These are phyloP conservation scores for Glebionis coronaria DNA, from an alignment of 129 eudicot species.

Conservation along the genomic window DNA sequence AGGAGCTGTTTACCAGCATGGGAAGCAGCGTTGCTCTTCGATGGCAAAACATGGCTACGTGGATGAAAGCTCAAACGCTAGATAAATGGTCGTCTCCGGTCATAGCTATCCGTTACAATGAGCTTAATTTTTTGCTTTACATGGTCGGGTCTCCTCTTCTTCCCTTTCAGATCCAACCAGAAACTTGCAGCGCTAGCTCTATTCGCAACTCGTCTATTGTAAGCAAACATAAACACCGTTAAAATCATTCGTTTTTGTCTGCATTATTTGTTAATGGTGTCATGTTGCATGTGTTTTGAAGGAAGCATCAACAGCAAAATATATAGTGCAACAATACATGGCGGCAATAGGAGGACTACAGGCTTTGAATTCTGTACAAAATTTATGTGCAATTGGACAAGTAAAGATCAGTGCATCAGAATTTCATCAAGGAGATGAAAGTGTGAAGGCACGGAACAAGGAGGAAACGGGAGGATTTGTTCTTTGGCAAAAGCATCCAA, in stretches of 20 bases:
- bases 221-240: no score
- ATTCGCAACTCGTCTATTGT: constrained; percentile 14
- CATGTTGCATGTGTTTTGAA: constrained; percentile 24
- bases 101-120: constrained; percentile 68
- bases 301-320: constrained; percentile 98
- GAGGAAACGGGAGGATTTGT: constrained; percentile 83
- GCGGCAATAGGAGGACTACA: constrained; percentile 92
- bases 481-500: constrained; percentile 84
- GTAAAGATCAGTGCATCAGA: no score
- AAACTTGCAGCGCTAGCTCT: constrained; percentile 39
- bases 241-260: neutral
- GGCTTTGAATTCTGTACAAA: constrained; percentile 48
- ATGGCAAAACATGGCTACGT: constrained; percentile 89
- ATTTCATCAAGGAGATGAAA: constrained; percentile 45
- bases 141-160: constrained; percentile 60
- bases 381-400: no score
- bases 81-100: constrained; percentile 77
- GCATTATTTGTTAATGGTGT: neutral
- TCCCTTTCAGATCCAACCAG: constrained; percentile 62
- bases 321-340: constrained; percentile 86
- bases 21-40: constrained; percentile 59
- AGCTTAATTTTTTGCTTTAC: constrained; percentile 66
- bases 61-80: constrained; percentile 88
- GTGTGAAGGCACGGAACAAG: constrained; percentile 41
- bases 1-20: constrained; percentile 69